Evolutionary conservation across 192 early-diverging fungal species (phyloP).

Genomic region (Kickxella alabastrina): DNA sequence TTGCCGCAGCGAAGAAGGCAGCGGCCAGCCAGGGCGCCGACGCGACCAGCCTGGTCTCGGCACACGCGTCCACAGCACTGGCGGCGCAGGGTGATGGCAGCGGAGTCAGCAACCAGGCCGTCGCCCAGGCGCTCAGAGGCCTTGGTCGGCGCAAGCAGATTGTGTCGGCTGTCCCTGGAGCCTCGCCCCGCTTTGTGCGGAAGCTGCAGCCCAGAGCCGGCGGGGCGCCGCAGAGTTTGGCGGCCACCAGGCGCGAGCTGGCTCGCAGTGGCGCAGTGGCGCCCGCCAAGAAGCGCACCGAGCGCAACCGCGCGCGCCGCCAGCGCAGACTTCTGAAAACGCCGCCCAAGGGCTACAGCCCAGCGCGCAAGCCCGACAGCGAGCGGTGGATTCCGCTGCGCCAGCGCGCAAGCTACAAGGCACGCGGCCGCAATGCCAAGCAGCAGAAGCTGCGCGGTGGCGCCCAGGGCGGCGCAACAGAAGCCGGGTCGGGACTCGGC

Average conservation of each 20-base stretch:
- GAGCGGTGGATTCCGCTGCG: constrained; percentile 49
- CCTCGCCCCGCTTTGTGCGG: constrained; percentile 23
- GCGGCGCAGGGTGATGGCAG: constrained; percentile 2
- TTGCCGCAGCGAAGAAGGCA: constrained; percentile 6
- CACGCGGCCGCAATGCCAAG: constrained; percentile 20
- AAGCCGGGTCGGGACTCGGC: constrained; percentile 39
- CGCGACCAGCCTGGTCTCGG: constrained; percentile 5
- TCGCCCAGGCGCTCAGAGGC: constrained; percentile 19
- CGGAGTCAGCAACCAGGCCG: not conserved
- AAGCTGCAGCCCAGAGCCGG: constrained; percentile 17
- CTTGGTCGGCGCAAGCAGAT: constrained; percentile 13
- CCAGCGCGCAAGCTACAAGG: constrained; percentile 49
- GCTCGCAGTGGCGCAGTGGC: not conserved
- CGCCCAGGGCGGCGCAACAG: constrained; percentile 38
- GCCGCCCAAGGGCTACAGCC: constrained; percentile 39
- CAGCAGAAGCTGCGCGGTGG: constrained; percentile 30
- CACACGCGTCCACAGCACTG: constrained; percentile 16
- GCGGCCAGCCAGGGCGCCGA: not conserved
- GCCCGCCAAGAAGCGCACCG: not conserved
- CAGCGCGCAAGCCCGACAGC: constrained; percentile 24
- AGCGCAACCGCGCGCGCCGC: constrained; percentile 23
- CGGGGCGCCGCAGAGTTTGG: not conserved
- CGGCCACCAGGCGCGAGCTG: not conserved
- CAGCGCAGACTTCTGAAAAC: constrained; percentile 23
- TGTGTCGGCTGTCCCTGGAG: constrained; percentile 15